These are phyloP conservation scores for Trichoderma erinaceum DNA, from an alignment of 495 filamentous ascomycete species.

Conservation along the genomic window DNA sequence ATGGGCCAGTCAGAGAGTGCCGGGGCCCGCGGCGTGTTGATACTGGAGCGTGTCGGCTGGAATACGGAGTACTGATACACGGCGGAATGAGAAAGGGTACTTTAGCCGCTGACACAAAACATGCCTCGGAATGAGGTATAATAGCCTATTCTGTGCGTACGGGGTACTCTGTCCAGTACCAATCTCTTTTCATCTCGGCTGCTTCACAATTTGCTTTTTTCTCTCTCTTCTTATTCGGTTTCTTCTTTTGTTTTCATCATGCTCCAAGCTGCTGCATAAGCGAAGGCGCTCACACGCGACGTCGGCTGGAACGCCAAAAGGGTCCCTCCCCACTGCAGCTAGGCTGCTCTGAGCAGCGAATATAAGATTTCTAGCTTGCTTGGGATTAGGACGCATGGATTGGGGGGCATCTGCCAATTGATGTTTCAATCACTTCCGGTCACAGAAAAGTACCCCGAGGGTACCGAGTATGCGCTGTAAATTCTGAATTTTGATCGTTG, in stretches of 20 bases:
- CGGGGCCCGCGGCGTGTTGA: not conserved
- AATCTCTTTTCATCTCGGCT: not conserved
- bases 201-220: not conserved
- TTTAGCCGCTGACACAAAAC: not conserved
- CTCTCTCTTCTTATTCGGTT: not conserved
- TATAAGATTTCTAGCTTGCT: not conserved
- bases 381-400: not conserved
- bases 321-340: not conserved
- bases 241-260: not conserved
- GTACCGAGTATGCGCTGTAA: not conserved
- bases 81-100: not conserved
- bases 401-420: not conserved
- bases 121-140: not conserved
- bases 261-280: not conserved
- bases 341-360: not conserved
- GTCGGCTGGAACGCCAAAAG: not conserved
- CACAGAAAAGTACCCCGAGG: not conserved
- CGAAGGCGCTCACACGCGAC: slow-evolving; percentile 12
- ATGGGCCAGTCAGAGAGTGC: slow-evolving; percentile 7
- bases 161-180: no score
- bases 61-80: not conserved
- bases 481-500: not conserved
- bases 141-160: not conserved
- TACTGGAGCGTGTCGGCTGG: not conserved
- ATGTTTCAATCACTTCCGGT: not conserved